phyloP scores from a whole-genome alignment of 1,139 yeast genomes.

The Protomyces macrosporus region DNA sequence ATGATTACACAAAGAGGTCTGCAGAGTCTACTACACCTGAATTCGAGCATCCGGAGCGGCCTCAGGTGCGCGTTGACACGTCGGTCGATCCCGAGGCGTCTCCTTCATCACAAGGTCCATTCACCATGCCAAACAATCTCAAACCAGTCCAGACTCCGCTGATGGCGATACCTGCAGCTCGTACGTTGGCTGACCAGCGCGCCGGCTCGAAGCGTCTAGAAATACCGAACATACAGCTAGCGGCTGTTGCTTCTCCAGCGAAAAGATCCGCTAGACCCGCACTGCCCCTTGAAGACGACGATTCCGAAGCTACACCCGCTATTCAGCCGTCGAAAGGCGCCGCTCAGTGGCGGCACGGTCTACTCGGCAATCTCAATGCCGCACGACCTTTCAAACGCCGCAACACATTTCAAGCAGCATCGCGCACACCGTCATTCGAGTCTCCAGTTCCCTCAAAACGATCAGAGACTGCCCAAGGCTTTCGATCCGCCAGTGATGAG shows the following conservation, averaged over 20 bases:
- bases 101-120: slow-evolving; percentile 4
- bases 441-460: background rate
- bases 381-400: background rate
- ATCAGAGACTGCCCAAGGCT: background rate
- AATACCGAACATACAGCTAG: background rate
- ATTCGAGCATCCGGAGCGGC: background rate
- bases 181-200: slow-evolving; percentile 12
- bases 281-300: background rate
- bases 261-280: background rate
- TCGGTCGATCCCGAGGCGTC: background rate
- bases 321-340: background rate
- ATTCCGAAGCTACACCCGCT: background rate
- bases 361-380: background rate
- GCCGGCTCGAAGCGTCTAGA: background rate
- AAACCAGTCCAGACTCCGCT: slow-evolving; percentile 27
- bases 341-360: background rate
- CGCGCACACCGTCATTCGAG: background rate
- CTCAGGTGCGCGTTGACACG: background rate
- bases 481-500: background rate
- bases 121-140: slow-evolving; percentile 3
- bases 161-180: slow-evolving; percentile 77
- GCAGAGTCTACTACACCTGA: slow-evolving; percentile 1
- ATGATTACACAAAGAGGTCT: slow-evolving; percentile 42
- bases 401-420: background rate
- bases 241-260: background rate